Evolutionary conservation across 225 moss, liverwort and hornwort species (phyloP).

Genomic region (Physcomitrellopsis africana): DNA sequence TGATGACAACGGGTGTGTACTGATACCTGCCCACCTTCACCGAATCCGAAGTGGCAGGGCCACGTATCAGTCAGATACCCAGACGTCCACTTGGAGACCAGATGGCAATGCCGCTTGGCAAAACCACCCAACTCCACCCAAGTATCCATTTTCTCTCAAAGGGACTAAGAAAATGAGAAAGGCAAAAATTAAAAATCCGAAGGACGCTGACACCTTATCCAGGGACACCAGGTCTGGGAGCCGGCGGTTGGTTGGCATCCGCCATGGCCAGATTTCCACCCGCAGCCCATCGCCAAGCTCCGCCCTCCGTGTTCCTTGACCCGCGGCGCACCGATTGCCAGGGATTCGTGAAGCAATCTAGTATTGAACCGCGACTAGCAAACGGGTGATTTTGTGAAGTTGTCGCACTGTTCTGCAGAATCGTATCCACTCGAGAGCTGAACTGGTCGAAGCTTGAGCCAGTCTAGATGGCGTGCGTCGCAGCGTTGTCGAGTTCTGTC

Average conservation of each 20-base stretch:
- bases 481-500: conserved; percentile 47
- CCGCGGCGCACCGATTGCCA: background rate
- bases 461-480: conserved; percentile 57
- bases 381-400: background rate
- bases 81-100: too few species aligned
- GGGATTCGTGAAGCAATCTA: background rate
- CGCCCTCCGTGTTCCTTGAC: background rate
- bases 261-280: conserved; percentile 25
- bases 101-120: too few species aligned
- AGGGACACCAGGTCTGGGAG: background rate
- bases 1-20: too few species aligned
- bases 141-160: too few species aligned
- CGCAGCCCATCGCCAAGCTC: background rate
- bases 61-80: too few species aligned
- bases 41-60: too few species aligned
- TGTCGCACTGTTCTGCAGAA: too few species aligned
- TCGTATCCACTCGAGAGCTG: background rate
- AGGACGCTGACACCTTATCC: conserved; percentile 18
- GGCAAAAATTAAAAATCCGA: background rate
- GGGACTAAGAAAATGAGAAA: too few species aligned
- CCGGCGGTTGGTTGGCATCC: conserved; percentile 12
- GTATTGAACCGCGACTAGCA: background rate
- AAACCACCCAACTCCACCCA: too few species aligned
- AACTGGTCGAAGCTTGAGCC: conserved; percentile 27
- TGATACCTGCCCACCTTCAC: too few species aligned